phyloP scores from a whole-genome alignment of 164 flowering plant species.

The Magnolia officinalis region DNA sequence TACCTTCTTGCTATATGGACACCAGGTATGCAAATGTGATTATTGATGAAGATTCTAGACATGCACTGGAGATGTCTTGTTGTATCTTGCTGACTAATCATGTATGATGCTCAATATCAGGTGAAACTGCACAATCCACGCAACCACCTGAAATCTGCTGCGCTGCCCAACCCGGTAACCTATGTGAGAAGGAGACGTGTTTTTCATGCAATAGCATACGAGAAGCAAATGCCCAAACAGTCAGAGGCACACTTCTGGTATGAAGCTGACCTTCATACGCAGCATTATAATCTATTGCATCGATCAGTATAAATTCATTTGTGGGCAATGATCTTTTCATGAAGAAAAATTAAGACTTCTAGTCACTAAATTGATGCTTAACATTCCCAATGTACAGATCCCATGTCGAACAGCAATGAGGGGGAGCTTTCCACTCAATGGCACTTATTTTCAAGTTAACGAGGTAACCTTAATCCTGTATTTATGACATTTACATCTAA shows the following conservation, averaged over 20 bases:
- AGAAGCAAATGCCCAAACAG: slow-evolving; percentile 63
- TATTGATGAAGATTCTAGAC: neutral
- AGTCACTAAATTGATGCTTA: neutral
- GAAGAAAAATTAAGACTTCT: neutral
- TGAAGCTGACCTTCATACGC: slow-evolving; percentile 3
- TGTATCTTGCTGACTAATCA: slow-evolving; percentile 1
- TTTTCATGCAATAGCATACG: slow-evolving; percentile 66
- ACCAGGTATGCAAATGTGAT: slow-evolving; percentile 57
- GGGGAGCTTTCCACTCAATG: slow-evolving; percentile 96
- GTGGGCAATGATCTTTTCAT: neutral
- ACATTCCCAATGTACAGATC: slow-evolving; percentile 43
- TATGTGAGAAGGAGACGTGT: slow-evolving; percentile 60
- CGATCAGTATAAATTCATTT: neutral
- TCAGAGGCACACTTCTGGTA: slow-evolving; percentile 83
- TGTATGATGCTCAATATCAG: slow-evolving; percentile 26
- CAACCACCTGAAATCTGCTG: slow-evolving; percentile 59
- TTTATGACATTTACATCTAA: neutral
- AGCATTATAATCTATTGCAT: neutral
- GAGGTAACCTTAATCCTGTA: slow-evolving; percentile 50
- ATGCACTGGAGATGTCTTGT: neutral
- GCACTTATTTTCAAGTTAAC: slow-evolving; percentile 96
- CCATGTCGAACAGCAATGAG: slow-evolving; percentile 91
- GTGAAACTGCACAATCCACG: slow-evolving; percentile 84
- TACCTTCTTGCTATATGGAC: slow-evolving; percentile 99
- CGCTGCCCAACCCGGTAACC: slow-evolving; percentile 33